Conservation (phyloP, 305 asterid species). For the Fraxinus ornus region DNA sequence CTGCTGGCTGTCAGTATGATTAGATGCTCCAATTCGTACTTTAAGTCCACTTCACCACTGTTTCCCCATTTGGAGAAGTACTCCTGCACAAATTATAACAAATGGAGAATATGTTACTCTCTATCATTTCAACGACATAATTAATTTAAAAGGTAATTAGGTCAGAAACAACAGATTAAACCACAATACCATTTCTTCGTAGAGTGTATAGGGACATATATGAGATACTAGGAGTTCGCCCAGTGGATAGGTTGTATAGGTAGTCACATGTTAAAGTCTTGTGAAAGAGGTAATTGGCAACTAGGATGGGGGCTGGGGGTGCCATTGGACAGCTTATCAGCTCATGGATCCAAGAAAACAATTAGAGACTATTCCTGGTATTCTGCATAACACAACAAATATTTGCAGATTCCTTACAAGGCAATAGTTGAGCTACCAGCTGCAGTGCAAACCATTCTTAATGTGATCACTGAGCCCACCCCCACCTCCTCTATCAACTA, state of each 20-base stretch:
- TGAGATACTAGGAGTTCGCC: not conserved
- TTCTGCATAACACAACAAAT: not conserved
- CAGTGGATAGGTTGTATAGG: not conserved
- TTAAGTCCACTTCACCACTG: conserved; percentile 1
- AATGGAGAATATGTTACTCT: not conserved
- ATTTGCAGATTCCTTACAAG: not conserved
- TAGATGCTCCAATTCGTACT: not conserved
- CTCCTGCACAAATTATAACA: not conserved
- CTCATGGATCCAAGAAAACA: not conserved
- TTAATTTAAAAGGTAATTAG: not conserved
- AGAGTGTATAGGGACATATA: not conserved
- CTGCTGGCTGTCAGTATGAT: conserved; percentile 3
- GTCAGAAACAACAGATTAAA: not conserved
- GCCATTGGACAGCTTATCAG: not conserved
- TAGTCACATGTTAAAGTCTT: not conserved
- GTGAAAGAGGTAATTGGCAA: not conserved
- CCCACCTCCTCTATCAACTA: not conserved
- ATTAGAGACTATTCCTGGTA: not conserved
- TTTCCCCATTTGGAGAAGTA: conserved; percentile 19
- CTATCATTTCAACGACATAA: not conserved
- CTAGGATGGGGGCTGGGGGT: not conserved
- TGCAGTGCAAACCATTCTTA: not conserved
- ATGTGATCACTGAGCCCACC: not conserved
- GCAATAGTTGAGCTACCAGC: not conserved
- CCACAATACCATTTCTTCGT: not conserved